Evolutionary conservation across 1,284 basidiomycete genomes (phyloP), one percentile per base, ranked within the genome.

Genomic region (Cystobasidium pallidum): DNA sequence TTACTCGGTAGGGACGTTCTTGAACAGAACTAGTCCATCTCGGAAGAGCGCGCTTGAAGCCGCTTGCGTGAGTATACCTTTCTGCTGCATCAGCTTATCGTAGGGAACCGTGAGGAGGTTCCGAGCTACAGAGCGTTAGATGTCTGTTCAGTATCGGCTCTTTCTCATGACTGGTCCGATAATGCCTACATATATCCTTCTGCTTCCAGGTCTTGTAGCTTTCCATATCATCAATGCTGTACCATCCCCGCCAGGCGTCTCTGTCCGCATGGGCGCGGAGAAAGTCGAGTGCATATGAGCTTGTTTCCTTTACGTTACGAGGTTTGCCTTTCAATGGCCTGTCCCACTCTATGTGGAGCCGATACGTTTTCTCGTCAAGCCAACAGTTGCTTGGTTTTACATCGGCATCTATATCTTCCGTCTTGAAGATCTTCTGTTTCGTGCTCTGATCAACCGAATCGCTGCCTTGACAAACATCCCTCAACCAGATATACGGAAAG

Each of bases 371-470:
- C 70, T 84, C 85, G 1, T 84, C 68, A 19, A 68, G n/a, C 47
- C 57, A 36, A 24, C 52, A 67, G 21, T 52, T 49, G 24, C 55
- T 67, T 81, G 77, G 86, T 83, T 71, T 83, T 83, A 64, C 85
- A 79, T 84, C 73, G 0, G 86, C 84, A 3, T 82, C 79, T 11
- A 83, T 75, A 72, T 82, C 81, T 34, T 78, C 90, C 0, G 90
- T 87, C 61, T 86, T 82, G 78, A 89, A 88, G 0, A 92, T 83
- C 75, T 91, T 91, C 81, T 94, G 91, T 11, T 82, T 82, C 0
- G 89, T 91, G n/a, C 86, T 85, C 0, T 88, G 86, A 78, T 94
- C 88, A 4, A 92, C 83, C 73, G 88, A 90, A 8, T 82, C 78
- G 0, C 81, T 77, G 74, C 86, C 86, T 43, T 82, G 82, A 75